A percentile compares a stretch with the other conserved stretches of the same genome.
Conservation (phyloP, 345 rosid species). For the Cardamine occulta region DNA sequence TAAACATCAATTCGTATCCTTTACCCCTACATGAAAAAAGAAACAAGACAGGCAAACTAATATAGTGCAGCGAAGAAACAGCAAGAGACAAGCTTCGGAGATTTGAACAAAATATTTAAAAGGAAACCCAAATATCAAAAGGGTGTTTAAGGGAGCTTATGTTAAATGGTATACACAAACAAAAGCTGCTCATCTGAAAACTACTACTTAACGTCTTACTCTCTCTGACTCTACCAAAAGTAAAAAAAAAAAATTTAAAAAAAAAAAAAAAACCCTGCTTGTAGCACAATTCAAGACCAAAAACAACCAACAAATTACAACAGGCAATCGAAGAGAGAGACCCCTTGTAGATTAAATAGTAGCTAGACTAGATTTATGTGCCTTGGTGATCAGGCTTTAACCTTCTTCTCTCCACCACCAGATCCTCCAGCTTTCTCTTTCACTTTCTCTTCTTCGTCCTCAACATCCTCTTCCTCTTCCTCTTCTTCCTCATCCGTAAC, state of each 20-base stretch:
- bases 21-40: neutral
- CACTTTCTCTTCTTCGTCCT: slow-evolving; percentile 59
- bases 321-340: slow-evolving; percentile 29
- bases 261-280: neutral
- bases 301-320: slow-evolving; percentile 36
- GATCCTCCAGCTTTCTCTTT: slow-evolving; percentile 51
- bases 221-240: slow-evolving; percentile 28
- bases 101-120: neutral
- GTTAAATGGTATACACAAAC: slow-evolving; percentile 42
- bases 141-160: slow-evolving; percentile 22
- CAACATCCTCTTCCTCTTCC: slow-evolving; percentile 62
- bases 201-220: neutral
- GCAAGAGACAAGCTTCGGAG: neutral
- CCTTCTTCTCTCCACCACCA: slow-evolving; percentile 52
- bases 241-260: neutral
- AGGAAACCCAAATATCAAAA: slow-evolving; percentile 15
- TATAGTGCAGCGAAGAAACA: neutral
- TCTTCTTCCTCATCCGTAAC: slow-evolving; percentile 70
- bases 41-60: neutral
- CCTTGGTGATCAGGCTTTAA: slow-evolving; percentile 45
- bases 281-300: slow-evolving; percentile 17
- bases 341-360: slow-evolving; percentile 11
- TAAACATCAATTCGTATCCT: neutral
- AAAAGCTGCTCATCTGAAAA: slow-evolving; percentile 19
- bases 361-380: slow-evolving; percentile 26